Base-by-base conservation (phyloP, 1,284 basidiomycete species). In the Cryptococcus maquisensis region DNA sequence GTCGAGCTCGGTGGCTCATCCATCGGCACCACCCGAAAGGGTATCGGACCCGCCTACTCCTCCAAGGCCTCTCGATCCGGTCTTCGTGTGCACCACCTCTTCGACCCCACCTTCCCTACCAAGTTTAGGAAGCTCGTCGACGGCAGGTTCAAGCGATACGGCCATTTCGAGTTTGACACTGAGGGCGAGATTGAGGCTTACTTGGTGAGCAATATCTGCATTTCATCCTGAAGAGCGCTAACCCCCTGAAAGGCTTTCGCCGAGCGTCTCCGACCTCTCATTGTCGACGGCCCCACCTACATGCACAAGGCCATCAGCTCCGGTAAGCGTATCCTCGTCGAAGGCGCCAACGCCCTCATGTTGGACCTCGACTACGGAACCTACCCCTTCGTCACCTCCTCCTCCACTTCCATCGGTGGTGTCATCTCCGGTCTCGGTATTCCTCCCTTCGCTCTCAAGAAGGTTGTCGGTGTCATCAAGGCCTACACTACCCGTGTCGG, bases 291-390 rank as follows among this genome's bases (percentile, higher is more conserved):
- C 60, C 83, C 94, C 15, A 81, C 83, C 10, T 96, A 88, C 79
- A 79, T 97, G 54, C 90, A 97, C 79, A 77, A 85, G 56, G 87
- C 92, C 23, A 78, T 98, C 46, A 75, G 81, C 1, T 74, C 81
- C 21, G 84, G 85, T 57, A 95, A 95, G 78, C 83, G 80, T 44
- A 79, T 98, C 46, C 84, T 98, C 28, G 90, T 98, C 54, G 95
- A 98, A 75, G 95, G 95, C 45, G 95, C 96, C 51, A 98, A 98
- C 71, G 95, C 95, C 2, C 80, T 98, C 60, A 97, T 98, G 94
- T 86, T 98, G 62, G 96, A 98, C 72, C 80, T 98, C 64, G 95
- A 98, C 78, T 95, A 91, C 72, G 95, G 95, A 43, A 98, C 95
- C 3, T 98, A 98, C 74, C 95, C 95, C 1, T 98, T 84, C 76